Evolutionary conservation across 495 filamentous ascomycete genomes (phyloP), one percentile per base, ranked within the genome.

Genomic region (Neurospora sp.): DNA sequence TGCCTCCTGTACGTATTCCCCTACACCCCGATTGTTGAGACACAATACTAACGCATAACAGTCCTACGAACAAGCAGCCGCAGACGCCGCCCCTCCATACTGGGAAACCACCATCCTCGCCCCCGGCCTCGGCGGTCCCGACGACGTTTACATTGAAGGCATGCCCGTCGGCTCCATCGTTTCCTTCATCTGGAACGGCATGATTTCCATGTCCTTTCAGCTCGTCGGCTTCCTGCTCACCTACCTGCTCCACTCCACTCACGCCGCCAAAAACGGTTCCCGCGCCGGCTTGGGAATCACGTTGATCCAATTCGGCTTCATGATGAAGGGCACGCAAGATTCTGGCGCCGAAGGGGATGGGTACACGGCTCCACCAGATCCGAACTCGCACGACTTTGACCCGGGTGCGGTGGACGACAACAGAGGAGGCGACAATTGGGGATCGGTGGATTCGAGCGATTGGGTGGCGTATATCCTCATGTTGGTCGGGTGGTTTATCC

Each of bases 31-130:
- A 14, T 44, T 12, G 44, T 69, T 31, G 37, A 12, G 70, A 41
- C 46, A 42, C 27, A 18, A 20, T 71, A 79, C 82, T 84, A 79
- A 83, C 72, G 27, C 68, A 48, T 16, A 71, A 22, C 74, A 98
- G 94, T 93, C 94, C 27, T 99, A 99, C 84, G 96, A 99, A 87
- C 94, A 97, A 89, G 96, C 96, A 8, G 96, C 96, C 11, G 95
- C 95, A 20, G 96, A 99, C 83, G 93, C 95, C 27, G 94, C 96
- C 42, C 96, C 96, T 0, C 96, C 96, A 3, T 99, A 98, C 81
- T 99, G 96, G 96, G 96, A 99, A 83, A 98, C 95, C 20, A 98
- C 96, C 3, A 98, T 99, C 76, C 87, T 98, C 72, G 93, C 95
- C 3, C 96, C 96, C 8, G 95, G 95, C 40, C 85, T 91, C 70